A percentile compares a stretch with the other conserved stretches of the same genome.
Conservation (phyloP, 2,329 filamentous ascomycete species). For the Scedosporium boydii region DNA sequence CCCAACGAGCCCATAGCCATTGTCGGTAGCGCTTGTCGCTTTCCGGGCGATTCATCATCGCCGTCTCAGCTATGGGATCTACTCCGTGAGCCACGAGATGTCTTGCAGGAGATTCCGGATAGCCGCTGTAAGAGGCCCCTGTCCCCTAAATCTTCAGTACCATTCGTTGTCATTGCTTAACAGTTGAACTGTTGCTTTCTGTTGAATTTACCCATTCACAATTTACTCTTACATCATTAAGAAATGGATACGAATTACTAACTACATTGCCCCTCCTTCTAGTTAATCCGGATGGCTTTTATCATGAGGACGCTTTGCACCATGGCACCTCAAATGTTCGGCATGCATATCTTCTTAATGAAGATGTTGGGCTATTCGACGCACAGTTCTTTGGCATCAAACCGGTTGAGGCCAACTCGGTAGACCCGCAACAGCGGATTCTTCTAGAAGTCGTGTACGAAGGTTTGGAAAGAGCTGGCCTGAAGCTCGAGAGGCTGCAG, state of each 20-base stretch:
- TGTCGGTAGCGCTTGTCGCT: slow-evolving; percentile 36
- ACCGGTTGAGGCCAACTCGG: slow-evolving; percentile 13
- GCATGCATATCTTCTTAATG: slow-evolving; percentile 16
- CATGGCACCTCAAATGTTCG: slow-evolving; percentile 6
- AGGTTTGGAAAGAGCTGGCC: slow-evolving; percentile 21
- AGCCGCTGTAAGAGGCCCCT: slow-evolving; percentile 23
- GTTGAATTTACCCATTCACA: background rate
- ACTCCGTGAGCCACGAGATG: slow-evolving; percentile 18
- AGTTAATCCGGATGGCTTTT: slow-evolving; percentile 29
- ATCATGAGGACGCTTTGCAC: slow-evolving; percentile 18
- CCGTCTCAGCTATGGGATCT: slow-evolving; percentile 34
- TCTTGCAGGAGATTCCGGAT: slow-evolving; percentile 28
- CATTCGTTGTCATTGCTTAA: too few species aligned
- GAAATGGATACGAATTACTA: background rate
- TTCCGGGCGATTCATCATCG: slow-evolving; percentile 31
- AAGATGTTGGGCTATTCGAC: slow-evolving; percentile 17
- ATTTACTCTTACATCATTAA: background rate
- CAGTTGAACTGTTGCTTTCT: background rate
- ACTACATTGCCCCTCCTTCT: background rate
- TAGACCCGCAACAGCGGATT: slow-evolving; percentile 19
- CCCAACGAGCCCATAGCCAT: slow-evolving; percentile 4
- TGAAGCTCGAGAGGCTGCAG: slow-evolving; percentile 14
- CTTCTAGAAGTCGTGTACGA: slow-evolving; percentile 18
- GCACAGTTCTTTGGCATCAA: slow-evolving; percentile 16
- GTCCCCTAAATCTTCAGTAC: background rate